phyloP scores from a whole-genome alignment of 2,329 filamentous ascomycete species.

The Xylaria polymorpha region DNA sequence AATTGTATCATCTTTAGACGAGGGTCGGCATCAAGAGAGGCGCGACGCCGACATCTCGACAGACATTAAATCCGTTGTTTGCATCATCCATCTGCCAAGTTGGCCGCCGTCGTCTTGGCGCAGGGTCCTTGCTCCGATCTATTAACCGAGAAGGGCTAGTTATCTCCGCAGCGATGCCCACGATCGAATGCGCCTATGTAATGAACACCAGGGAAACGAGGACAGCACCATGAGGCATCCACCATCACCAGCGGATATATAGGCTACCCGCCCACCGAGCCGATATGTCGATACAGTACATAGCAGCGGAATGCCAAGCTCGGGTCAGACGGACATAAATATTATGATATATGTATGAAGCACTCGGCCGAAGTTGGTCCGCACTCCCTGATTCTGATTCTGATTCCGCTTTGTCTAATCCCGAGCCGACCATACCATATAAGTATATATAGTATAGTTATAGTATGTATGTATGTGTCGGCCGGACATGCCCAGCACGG shows the following conservation, averaged over 20 bases:
- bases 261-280: neutral
- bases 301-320: neutral
- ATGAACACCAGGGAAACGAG: neutral
- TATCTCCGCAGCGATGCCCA: neutral
- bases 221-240: neutral
- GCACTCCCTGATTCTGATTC: neutral
- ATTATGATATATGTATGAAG: no score
- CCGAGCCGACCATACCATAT: no score
- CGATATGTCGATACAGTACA: neutral
- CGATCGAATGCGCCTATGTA: neutral
- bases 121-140: neutral
- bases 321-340: neutral
- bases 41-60: constrained; percentile 10
- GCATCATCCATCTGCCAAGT: constrained; percentile 4
- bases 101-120: neutral
- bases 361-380: neutral
- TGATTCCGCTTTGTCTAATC: no score
- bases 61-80: neutral
- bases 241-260: neutral
- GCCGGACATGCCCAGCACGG: no score
- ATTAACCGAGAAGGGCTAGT: constrained; percentile 1
- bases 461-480: neutral
- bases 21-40: neutral
- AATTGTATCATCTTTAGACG: neutral
- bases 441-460: neutral